Evolutionary conservation across 2,329 filamentous ascomycete genomes (phyloP).

Genomic region (Apiospora hydei): DNA sequence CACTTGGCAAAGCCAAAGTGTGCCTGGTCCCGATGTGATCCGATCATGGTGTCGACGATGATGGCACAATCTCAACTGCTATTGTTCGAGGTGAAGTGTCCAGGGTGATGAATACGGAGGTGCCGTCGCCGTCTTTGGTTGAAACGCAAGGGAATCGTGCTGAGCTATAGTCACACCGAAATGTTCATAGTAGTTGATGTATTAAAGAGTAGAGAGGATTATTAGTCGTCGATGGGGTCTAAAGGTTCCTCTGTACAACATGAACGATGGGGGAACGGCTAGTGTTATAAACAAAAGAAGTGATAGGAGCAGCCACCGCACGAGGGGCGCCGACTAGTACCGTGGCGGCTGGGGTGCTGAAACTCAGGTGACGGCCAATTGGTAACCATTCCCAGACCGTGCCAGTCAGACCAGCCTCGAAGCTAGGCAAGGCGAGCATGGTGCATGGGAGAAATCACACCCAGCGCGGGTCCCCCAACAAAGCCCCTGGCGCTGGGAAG

Average conservation of each 20-base stretch:
- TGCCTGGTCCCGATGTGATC: constrained; percentile 57
- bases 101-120: neutral
- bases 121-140: neutral
- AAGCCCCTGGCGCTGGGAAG: constrained; percentile 15
- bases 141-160: neutral
- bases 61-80: neutral
- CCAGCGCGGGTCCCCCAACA: constrained; percentile 12
- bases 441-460: neutral
- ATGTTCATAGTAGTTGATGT: constrained; percentile 11
- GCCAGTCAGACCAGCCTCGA: constrained; percentile 1
- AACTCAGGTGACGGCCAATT: neutral
- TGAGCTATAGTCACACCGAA: neutral
- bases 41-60: constrained; percentile 41
- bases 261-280: neutral
- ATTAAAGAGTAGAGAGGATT: neutral
- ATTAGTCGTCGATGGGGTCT: constrained; percentile 1
- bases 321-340: neutral
- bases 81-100: neutral
- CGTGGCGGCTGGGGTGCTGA: neutral
- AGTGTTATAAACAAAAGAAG: constrained; percentile 15
- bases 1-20: constrained; percentile 61
- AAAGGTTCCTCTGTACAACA: constrained; percentile 2
- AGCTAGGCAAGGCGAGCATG: constrained; percentile 11
- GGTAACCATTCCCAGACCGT: constrained; percentile 4
- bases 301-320: constrained; percentile 1